These are phyloP conservation scores for Rosa persica DNA, from an alignment of 306 rosid genomes.

Conservation along the genomic window DNA sequence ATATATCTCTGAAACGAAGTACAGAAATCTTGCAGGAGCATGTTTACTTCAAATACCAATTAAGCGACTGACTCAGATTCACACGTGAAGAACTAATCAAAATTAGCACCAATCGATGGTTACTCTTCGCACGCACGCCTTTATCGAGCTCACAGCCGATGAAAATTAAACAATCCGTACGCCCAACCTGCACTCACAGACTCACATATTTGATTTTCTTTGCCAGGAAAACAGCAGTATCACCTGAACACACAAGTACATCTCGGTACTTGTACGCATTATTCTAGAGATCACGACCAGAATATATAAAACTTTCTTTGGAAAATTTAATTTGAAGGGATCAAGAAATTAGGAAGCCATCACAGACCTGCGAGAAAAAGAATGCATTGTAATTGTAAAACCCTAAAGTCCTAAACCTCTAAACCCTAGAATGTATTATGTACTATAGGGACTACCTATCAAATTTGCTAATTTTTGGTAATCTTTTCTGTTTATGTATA, in stretches of 20 bases:
- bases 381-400: not conserved
- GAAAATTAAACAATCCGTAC: conserved; percentile 23
- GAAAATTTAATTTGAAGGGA: not conserved
- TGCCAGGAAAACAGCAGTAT: conserved; percentile 5
- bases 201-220: not conserved
- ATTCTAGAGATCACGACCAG: not conserved
- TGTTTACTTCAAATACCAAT: conserved; percentile 3
- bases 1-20: not conserved
- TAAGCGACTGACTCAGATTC: conserved; percentile 6
- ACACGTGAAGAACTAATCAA: conserved; percentile 11
- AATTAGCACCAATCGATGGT: conserved; percentile 33
- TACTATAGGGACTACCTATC: too few relatives aligned
- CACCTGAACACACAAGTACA: conserved; percentile 5
- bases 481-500: too few relatives aligned
- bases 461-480: too few relatives aligned
- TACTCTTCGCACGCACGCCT: conserved; percentile 42
- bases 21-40: not conserved
- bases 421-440: not conserved
- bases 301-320: not conserved
- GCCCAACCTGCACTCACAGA: conserved; percentile 7
- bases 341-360: not conserved
- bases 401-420: not conserved
- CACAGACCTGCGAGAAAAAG: not conserved
- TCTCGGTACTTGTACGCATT: not conserved
- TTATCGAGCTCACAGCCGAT: conserved; percentile 21